A percentile compares a stretch with the other conserved stretches of the same genome.
phyloP scores from a whole-genome alignment of 805 yeast species.

The Peterozyma xylosa region DNA sequence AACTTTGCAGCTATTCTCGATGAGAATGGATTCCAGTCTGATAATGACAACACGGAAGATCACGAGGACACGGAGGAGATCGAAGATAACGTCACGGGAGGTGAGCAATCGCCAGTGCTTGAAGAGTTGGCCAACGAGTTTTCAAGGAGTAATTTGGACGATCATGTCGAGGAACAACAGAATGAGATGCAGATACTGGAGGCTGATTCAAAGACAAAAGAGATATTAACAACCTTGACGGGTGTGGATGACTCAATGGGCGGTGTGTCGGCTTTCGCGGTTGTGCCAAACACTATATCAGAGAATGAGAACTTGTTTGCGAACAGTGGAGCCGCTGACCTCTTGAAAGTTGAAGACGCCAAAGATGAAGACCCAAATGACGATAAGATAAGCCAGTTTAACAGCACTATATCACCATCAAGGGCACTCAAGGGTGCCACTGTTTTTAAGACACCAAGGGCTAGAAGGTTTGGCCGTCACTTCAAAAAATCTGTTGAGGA shows the following conservation, averaged over 20 bases:
- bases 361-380: constrained; percentile 5
- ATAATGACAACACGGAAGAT: constrained; percentile 9
- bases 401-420: constrained; percentile 25
- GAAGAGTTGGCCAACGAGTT: too few relatives aligned
- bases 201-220: constrained; percentile 14
- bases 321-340: constrained; percentile 18
- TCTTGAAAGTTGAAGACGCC: constrained; percentile 11
- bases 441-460: constrained; percentile 40
- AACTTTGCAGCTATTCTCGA: constrained; percentile 12
- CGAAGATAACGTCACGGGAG: constrained; percentile 1
- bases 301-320: constrained; percentile 27
- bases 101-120: too few relatives aligned
- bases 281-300: constrained; percentile 11
- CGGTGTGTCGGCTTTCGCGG: background rate
- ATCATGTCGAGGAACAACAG: background rate
- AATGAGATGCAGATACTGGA: constrained; percentile 23
- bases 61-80: constrained; percentile 13
- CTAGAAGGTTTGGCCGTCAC: constrained; percentile 22
- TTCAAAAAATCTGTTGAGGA: constrained; percentile 2
- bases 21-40: constrained; percentile 7
- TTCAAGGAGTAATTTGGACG: background rate
- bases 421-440: constrained; percentile 14
- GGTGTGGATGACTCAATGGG: constrained; percentile 19
- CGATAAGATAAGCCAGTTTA: constrained; percentile 10
- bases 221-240: constrained; percentile 35